Evolutionary conservation across 1,284 basidiomycete genomes (phyloP), one percentile per base, ranked within the genome.

Genomic region (Wolfiporia cocos): DNA sequence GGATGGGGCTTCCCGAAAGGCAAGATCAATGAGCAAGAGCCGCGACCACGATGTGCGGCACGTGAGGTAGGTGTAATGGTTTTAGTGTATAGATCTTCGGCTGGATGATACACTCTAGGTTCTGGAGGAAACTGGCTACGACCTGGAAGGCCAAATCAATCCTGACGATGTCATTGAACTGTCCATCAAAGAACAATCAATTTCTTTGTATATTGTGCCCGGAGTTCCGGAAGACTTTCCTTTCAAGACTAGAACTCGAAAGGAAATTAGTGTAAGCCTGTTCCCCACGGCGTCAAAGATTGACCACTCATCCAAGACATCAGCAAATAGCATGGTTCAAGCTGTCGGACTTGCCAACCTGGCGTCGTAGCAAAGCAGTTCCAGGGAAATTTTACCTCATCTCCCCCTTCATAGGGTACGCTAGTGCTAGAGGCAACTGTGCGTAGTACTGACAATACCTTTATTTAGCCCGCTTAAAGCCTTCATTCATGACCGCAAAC

Each of bases 1-100:
- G 90, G 92, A 4, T 99, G 96, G 96, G 90, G 92, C 21, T 99
- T 99, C 64, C 96, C 96, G 1, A 92, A 96, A 62, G 96, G 96
- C 39, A 99, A 99, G 69, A 99, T 99, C 64, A 99, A 99, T 57
- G 86, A 95, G 62, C 78, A 86, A 48, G 93, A 98, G 65, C 79
- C 84, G 32, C 76, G 86, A 51, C 73, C 81, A 50, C 76, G 76
- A 52, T 96, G 94, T 65, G 94, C 94, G 5, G 74, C 90, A 46
- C 80, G 94, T 59, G 94, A 98, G 72, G 93, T 94, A 50, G 46
- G 73, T 57, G 23, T 21, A 33, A 17, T 34, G 22, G 5, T 18
- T 18, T n/a, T 20, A 15, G 14, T 12, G 34, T 14, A 10, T 15
- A 18, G 28, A 38, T 33, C 21, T 40, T 26, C 35, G 23, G 12